Base-by-base conservation (phyloP, 805 yeast species). In the Myxozyma lipomycoides region DNA sequence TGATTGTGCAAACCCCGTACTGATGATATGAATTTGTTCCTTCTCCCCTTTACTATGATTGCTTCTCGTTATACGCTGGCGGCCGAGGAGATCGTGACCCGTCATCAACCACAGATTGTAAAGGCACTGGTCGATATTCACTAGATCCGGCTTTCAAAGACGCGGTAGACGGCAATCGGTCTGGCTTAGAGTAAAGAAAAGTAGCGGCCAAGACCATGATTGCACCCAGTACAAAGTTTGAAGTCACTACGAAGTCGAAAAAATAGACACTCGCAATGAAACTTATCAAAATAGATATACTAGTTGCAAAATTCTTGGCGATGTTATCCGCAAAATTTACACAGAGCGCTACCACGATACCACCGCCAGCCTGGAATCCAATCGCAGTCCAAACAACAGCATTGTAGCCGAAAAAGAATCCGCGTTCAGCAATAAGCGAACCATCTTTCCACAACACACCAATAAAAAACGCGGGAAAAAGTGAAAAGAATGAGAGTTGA, bases 321-420 rank as follows among this genome's bases (percentile, higher is more conserved):
- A 71, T 71, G 55, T 69, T 70, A 58, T 71, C 74, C 22, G 74
- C 74, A 48, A 65, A 70, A 49, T 71, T 71, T 52, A 71, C 74
- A 45, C 73, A 71, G 26, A 70, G 53, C 3, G 74, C 74, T 3
- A 71, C 74, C 6, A 71, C 62, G 45, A 71, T 67, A 4, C 74
- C 74, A 6, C 74, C 74, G 22, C 66, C 40, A 0, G 74, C 74
- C 56, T 71, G 74, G 40, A 69, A 60, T 2, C 64, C 46, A 38
- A 71, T 69, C 25, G 73, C 73, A 9, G 62, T 54, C 65, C 67
- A 62, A n/a, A 71, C 73, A 15, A 68, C 66, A 6, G 52, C 37
- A 48, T 67, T 70, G 62, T 71, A 71, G 34, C 73, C 74, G 42
- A 62, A 59, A 59, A 71, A 71, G 53, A 71, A 69, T 23, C 74